These are phyloP conservation scores for Reticulomyxa filosa DNA, from an alignment of 78 protist species.

Conservation along the genomic window DNA sequence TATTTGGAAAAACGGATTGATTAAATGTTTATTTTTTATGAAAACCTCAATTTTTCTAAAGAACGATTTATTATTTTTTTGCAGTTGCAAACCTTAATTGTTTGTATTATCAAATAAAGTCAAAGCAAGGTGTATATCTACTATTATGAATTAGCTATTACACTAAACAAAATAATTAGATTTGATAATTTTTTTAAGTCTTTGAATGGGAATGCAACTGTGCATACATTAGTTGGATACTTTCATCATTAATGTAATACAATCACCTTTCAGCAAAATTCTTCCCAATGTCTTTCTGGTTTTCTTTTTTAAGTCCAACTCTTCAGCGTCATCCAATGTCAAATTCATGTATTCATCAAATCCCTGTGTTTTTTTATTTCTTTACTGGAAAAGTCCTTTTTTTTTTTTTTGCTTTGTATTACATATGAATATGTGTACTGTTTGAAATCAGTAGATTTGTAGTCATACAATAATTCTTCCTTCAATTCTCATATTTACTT, in stretches of 20 bases:
- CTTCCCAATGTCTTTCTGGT: conserved; percentile 37
- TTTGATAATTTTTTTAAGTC: too few relatives aligned
- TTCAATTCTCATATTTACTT: conserved; percentile 51
- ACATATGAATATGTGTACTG: background rate
- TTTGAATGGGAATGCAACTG: too few relatives aligned
- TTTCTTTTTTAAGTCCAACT: conserved; percentile 49
- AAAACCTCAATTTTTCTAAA: too few relatives aligned
- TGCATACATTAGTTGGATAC: too few relatives aligned
- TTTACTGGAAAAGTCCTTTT: background rate
- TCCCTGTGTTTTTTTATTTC: conserved; percentile 33
- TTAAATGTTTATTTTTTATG: too few relatives aligned
- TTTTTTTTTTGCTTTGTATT: background rate
- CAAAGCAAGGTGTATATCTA: too few relatives aligned
- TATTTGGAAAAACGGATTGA: too few relatives aligned
- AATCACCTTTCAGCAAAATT: conserved; percentile 76
- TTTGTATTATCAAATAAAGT: too few relatives aligned
- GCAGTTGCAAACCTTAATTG: too few relatives aligned
- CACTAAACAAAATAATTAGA: too few relatives aligned
- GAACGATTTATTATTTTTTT: too few relatives aligned
- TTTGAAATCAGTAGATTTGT: background rate
- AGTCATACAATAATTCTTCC: conserved; percentile 51
- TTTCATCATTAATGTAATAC: conserved; percentile 44
- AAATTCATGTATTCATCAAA: conserved; percentile 89
- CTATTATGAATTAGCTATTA: too few relatives aligned
- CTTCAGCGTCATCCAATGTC: conserved; percentile 73